Base-by-base conservation (phyloP, 805 yeast genomes). In the Wickerhamomyces chaumierensis region DNA sequence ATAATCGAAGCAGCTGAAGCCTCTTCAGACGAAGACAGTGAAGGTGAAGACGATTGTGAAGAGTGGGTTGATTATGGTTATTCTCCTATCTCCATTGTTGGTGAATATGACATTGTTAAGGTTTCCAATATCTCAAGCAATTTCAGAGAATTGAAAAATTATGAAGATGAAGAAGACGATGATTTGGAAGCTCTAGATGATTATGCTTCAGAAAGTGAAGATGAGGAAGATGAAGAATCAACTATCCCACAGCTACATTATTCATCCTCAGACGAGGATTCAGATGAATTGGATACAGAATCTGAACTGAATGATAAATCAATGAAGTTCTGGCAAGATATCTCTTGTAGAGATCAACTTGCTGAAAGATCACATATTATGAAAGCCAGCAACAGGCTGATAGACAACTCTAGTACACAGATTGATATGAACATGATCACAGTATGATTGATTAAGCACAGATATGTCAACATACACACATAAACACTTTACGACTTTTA, bases 121-220 rank as follows among this genome's bases (percentile, higher is more conserved):
- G 32, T 21, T 9, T 36, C 33, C 17, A 31, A 38, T 33, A 34
- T 35, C 3, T 11, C 19, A 4, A 15, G 36, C 5, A 21, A 31
- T 8, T 51, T 46, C 39, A 50, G 52, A 48, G 32, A 40, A n/a
- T 35, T 52, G 41, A 53, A 53, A 31, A 46, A 52, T 9, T 45
- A 48, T 25, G 51, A 48, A 16, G 56, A 52, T 35, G 15, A 45
- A 32, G 25, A 39, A 3, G 53, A 48, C 20, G 37, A 37, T 8
- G 56, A 52, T 15, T 27, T 46, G 15, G 48, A 48, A 6, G 45
- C 44, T 8, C 16, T 47, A 23, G 48, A 42, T 20, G 39, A 34
- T 5, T 36, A 39, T 16, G 37, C 28, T 14, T 39, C 48, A 15
- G 45, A 42, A 15, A 11, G n/a, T 13, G 29, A 25, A 25, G 29